Conservation (phyloP, 345 rosid species). For the Eucalyptus tenuipes region DNA sequence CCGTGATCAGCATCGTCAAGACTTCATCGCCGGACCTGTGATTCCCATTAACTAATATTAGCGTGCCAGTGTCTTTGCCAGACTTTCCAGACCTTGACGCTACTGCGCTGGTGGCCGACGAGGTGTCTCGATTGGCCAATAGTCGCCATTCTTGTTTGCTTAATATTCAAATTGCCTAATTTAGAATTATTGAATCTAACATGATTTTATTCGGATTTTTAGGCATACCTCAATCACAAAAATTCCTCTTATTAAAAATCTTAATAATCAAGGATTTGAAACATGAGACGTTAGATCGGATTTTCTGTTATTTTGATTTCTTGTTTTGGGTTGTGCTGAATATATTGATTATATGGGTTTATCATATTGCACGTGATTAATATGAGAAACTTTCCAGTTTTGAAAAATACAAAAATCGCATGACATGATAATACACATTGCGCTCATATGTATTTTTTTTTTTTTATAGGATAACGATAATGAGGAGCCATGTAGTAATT, state of each 20-base stretch:
- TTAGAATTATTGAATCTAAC: not conserved
- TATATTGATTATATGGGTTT: not conserved
- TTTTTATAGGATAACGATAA: not conserved
- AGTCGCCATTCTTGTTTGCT: rapidly evolving
- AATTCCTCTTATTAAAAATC: not conserved
- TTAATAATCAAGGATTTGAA: not conserved
- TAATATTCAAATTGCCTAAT: not conserved
- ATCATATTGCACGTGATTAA: too few relatives aligned
- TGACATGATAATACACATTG: not conserved
- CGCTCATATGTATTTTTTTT: not conserved
- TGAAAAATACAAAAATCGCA: not conserved
- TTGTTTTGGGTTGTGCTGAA: not conserved
- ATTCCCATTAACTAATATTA: not conserved
- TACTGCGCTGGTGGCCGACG: rapidly evolving
- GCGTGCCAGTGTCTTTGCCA: not conserved
- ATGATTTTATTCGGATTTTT: not conserved
- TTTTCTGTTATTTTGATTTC: not conserved
- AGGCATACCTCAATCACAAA: not conserved
- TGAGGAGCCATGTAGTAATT: not conserved
- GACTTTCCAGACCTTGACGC: not conserved
- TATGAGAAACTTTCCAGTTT: not conserved
- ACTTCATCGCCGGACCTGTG: not conserved
- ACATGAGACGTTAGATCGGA: not conserved
- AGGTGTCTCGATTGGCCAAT: not conserved
- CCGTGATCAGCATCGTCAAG: not conserved